phyloP scores from a whole-genome alignment of 805 yeast genomes.

The Candida adriatica region DNA sequence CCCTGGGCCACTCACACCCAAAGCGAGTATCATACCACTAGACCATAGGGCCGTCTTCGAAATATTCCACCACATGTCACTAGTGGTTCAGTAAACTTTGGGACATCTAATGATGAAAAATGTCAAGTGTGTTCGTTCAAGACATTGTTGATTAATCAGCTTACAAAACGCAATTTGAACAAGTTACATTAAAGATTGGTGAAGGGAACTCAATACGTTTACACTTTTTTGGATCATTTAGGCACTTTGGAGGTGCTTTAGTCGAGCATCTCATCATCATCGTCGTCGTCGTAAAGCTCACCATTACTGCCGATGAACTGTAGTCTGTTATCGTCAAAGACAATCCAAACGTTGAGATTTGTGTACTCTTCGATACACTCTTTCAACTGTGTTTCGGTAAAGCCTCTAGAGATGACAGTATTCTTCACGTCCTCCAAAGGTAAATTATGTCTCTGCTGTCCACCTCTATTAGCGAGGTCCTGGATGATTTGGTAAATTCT shows the following conservation, averaged over 20 bases:
- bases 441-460: constrained; percentile 26
- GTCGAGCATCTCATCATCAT: constrained; percentile 10
- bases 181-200: not conserved
- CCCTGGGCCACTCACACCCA: constrained; percentile 28
- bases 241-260: not conserved
- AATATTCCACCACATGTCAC: too few relatives aligned
- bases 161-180: too few relatives aligned
- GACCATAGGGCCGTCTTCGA: constrained; percentile 23
- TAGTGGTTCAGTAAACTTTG: too few relatives aligned
- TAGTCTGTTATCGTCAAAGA: constrained; percentile 57
- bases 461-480: constrained; percentile 40
- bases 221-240: not conserved
- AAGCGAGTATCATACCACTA: constrained; percentile 28
- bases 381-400: constrained; percentile 68
- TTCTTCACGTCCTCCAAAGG: constrained; percentile 46
- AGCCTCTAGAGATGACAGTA: constrained; percentile 73
- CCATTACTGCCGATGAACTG: constrained; percentile 36
- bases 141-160: too few relatives aligned
- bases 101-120: too few relatives aligned
- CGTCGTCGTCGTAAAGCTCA: constrained; percentile 13
- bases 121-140: too few relatives aligned
- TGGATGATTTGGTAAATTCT: constrained; percentile 68
- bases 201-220: not conserved
- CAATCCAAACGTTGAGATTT: constrained; percentile 67
- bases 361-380: constrained; percentile 73